Conservation (phyloP, 164 flowering plant species). For the Taxillus chinensis region DNA sequence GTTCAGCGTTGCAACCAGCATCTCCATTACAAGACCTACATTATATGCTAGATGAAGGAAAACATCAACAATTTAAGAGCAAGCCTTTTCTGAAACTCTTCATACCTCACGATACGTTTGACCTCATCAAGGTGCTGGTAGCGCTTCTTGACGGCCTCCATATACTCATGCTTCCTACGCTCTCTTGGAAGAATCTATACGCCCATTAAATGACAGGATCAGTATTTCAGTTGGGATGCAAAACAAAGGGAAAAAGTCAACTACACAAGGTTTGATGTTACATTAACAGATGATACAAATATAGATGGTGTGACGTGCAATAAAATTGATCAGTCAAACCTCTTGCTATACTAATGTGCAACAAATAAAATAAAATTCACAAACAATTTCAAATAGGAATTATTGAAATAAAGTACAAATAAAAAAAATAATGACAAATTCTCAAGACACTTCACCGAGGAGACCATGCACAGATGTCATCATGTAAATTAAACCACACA, state of each 20-base stretch:
- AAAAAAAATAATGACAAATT: no score
- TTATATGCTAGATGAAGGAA: neutral
- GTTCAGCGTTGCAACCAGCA: neutral
- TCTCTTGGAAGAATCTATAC: slow-evolving; percentile 89
- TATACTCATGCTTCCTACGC: slow-evolving; percentile 61
- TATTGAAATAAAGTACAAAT: no score
- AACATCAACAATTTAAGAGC: neutral
- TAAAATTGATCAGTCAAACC: no score
- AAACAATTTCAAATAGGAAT: no score
- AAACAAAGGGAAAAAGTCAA: neutral
- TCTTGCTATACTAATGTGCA: no score
- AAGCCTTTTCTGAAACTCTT: neutral
- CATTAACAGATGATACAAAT: neutral
- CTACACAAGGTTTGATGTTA: neutral
- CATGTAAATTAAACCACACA: no score
- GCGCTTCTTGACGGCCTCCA: slow-evolving; percentile 78
- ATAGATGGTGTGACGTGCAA: no score
- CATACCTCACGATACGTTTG: slow-evolving; percentile 75
- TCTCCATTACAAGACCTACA: neutral
- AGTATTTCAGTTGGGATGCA: neutral
- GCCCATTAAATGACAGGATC: neutral
- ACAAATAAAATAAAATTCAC: no score
- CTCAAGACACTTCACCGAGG: no score
- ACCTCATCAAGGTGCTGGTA: slow-evolving; percentile 84
- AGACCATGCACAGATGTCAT: no score